Base-by-base conservation (phyloP, 768 basidiomycete genomes). In the Suillus occidentalis region DNA sequence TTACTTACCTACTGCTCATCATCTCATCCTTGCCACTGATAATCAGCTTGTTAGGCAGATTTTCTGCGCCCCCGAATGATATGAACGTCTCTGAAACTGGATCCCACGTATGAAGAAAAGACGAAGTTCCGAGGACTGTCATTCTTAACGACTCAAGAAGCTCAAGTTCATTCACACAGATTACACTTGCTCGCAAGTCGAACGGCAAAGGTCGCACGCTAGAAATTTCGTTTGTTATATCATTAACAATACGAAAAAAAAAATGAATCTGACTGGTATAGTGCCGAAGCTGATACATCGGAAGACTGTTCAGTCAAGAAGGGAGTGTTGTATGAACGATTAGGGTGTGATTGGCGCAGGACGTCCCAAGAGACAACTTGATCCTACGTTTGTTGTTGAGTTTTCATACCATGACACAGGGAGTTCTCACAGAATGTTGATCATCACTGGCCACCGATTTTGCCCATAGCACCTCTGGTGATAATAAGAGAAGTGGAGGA, bases 301-400 rank as follows among this genome's bases (percentile, higher is more conserved):
- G 74, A 71, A 62, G 84, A 78, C 72, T 92, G 90, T 72, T 92
- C 90, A 6, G 91, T 89, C 28, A 94, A 75, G 70, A 92, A 89
- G 0, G 88, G 79, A 0, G 86, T 83, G 0, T 79, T 76, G 20
- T 76, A 73, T 12, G 80, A 72, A 14, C 66, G 66, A 5, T 64
- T 66, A 1, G 72, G 68, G 61, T 76, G 77, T 4, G 76, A 74
- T 6, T 78, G 70, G 34, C 81, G 78, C 56, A 85, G 73, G 64
- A 82, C 71, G 72, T 90, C 89, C 91, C 91, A 93, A 3, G 89
- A 90, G 59, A 84, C 71, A 6, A 82, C 78, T 62, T 79, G 77
- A 71, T 78, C 84, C 87, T 87, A 60, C 61, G 10, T 60, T 49
- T 47, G 43, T 72, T 28, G 13, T 28, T 42, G 18, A 42, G 6